Conservation (phyloP, 352 stramenopile species). For the Pythium volutum region DNA sequence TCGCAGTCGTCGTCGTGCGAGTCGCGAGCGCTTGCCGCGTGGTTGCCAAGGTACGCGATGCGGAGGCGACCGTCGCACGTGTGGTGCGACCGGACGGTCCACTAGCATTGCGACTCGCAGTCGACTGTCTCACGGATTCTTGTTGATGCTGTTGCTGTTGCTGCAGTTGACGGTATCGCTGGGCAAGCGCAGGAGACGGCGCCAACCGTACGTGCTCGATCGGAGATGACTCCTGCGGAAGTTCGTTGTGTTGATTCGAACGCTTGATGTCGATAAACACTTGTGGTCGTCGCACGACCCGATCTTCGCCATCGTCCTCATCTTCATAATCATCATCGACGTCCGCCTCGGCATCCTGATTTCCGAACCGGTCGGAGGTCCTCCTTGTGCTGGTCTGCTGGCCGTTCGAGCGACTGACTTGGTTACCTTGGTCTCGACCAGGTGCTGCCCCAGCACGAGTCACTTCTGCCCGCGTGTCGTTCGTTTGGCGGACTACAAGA, state of each 20-base stretch:
- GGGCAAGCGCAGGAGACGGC: constrained; percentile 39
- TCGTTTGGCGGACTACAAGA: constrained; percentile 46
- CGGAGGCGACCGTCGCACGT: constrained; percentile 14
- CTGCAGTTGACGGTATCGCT: constrained; percentile 37
- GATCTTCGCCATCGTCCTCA: constrained; percentile 28
- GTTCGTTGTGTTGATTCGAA: constrained; percentile 20
- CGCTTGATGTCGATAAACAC: constrained; percentile 49
- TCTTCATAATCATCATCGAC: constrained; percentile 18
- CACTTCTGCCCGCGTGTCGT: background rate
- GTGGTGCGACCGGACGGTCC: background rate
- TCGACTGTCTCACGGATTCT: background rate
- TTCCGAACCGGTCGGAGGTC: background rate
- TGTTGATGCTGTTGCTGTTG: constrained; percentile 4
- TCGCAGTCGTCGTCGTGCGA: background rate
- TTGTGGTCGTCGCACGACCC: constrained; percentile 34
- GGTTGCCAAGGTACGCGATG: constrained; percentile 10
- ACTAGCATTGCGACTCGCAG: background rate
- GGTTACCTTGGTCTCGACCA: constrained; percentile 7
- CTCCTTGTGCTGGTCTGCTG: background rate
- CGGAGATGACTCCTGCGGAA: constrained; percentile 22
- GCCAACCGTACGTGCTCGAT: constrained; percentile 52
- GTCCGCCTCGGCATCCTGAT: background rate
- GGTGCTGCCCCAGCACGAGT: too few relatives aligned
- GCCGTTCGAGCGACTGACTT: background rate
- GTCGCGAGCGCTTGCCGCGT: constrained; percentile 3